Base-by-base conservation (phyloP, 495 filamentous ascomycete species). In the Lasiosphaeria miniovina region DNA sequence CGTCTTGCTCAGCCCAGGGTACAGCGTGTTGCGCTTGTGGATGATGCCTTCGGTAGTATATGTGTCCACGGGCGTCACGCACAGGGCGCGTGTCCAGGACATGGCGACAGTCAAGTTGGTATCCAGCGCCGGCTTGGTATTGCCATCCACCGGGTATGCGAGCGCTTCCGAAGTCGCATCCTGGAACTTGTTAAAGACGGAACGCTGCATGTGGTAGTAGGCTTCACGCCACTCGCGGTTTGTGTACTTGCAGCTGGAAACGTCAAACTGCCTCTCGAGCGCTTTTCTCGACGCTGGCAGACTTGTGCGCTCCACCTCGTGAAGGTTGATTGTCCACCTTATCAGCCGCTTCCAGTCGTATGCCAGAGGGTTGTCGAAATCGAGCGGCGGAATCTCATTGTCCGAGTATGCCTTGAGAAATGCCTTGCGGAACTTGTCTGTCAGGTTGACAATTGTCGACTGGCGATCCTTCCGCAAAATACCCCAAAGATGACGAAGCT, bases 271-370 rank as follows among this genome's bases (percentile, higher is more conserved):
- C 38, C 73, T 56, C 31, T 69, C 70, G 12, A 80, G 48, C 24
- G 62, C 59, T 11, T 67, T 51, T 6, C 78, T 66, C 0, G 75
- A 66, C 14, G 64, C 59, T 7, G 80, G 78, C 6, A 81, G 69
- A 10, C 70, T 57, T 32, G 68, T 57, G 4, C 77, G 71, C 55
- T 72, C 71, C 24, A 65, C 59, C 14, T 69, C 66, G 53, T 75
- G 69, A 2, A 80, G 75, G 50, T 73, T 63, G 12, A 69, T 69
- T 4, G 74, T 68, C 94, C 94, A 98, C 11, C 88, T 80, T 34
- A 95, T 80, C 10, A 96, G 67, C 41, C 68, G 71, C 35, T 80
- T 76, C 90, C 94, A 95, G 67, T 96, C 86, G 65, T 95, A 95
- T 10, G 73, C 77, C 36, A 84, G 75, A 5, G 91, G 76, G 61